Base-by-base conservation (phyloP, 768 basidiomycete species). In the Erythrobasidium yunnanense region DNA sequence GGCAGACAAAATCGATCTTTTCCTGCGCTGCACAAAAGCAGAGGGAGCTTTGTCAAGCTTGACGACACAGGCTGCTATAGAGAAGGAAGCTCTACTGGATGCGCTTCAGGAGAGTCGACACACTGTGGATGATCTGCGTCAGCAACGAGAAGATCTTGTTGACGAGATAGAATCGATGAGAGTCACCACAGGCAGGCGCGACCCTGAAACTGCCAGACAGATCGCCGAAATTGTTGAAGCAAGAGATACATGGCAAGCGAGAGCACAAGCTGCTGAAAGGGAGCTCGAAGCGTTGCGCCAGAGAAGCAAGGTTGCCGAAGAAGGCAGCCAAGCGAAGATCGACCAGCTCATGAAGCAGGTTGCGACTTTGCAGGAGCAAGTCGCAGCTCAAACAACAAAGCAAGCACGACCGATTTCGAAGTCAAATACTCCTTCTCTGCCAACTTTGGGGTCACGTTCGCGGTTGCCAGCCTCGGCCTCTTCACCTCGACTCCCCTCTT, bases 1-100 rank as follows among this genome's bases (percentile, higher is more conserved):
- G n/a, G 35, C 56, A 6, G 56, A 58, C 56, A 58, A 58, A 45
- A 58, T 58, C 20, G 56, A 65, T 22, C 63, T 65, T n/a, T 65
- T 65, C 51, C 47, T 65, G 27, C 13, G 51, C 7, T 65, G 33
- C 23, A 53, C 63, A 18, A 65, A 54, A 54, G 51, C 51, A 11
- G 51, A 65, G 29, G 25, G 51, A 20, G 27, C 49, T 20, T 42
- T 54, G 6, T 33, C 53, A 30, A 52, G 51, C 32, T 25, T 65
- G 22, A 65, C 33, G 29, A 17, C 30, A 3, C 63, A 65, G 34
- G 17, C 23, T 13, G 20, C 53, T 50, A 52, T 65, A 18, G 63
- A 65, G 34, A 5, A 34, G 20, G 63, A 53, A 15, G 63, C 63
- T 11, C 50, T 65, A 35, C 32, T 65, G 22, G 63, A 65, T n/a